Conservation (phyloP, 306 rosid genomes). For the Rubus parviflorus region DNA sequence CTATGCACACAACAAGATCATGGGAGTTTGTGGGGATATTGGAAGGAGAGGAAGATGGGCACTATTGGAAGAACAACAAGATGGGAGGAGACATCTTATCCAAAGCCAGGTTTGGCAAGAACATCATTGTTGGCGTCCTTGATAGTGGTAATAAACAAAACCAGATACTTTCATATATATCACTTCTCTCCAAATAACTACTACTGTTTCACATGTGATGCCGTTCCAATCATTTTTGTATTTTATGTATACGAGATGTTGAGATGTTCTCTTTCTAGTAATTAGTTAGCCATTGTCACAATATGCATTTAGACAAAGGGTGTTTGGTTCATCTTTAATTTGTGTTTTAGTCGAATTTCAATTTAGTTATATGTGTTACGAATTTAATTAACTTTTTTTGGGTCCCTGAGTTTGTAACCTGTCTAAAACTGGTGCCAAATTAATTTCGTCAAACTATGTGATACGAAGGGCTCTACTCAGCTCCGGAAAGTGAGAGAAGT, state of each 20-base stretch:
- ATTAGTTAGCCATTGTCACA: too few species aligned
- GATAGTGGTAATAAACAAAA: slow-evolving; percentile 46
- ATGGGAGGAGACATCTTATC: slow-evolving; percentile 39
- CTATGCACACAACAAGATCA: slow-evolving; percentile 41
- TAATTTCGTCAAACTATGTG: too few species aligned
- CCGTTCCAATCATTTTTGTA: not conserved
- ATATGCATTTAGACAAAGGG: not conserved
- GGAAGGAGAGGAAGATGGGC: slow-evolving; percentile 32
- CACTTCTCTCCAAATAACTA: not conserved
- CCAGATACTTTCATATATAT: not conserved
- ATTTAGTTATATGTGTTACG: not conserved
- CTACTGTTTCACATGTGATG: slow-evolving; percentile 27
- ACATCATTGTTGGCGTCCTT: slow-evolving; percentile 65
- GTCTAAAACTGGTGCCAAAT: too few species aligned
- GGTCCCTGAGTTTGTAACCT: too few species aligned
- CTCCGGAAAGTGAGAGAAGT: too few species aligned
- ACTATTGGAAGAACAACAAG: not conserved
- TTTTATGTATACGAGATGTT: not conserved
- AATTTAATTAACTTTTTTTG: too few species aligned
- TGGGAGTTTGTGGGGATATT: slow-evolving; percentile 34
- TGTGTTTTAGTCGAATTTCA: not conserved
- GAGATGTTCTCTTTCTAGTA: not conserved
- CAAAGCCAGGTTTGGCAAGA: slow-evolving; percentile 57
- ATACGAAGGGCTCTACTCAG: too few species aligned
- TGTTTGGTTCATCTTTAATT: not conserved